phyloP scores from a whole-genome alignment of 2,329 filamentous ascomycete genomes.

The Chrysoporthe puriensis region DNA sequence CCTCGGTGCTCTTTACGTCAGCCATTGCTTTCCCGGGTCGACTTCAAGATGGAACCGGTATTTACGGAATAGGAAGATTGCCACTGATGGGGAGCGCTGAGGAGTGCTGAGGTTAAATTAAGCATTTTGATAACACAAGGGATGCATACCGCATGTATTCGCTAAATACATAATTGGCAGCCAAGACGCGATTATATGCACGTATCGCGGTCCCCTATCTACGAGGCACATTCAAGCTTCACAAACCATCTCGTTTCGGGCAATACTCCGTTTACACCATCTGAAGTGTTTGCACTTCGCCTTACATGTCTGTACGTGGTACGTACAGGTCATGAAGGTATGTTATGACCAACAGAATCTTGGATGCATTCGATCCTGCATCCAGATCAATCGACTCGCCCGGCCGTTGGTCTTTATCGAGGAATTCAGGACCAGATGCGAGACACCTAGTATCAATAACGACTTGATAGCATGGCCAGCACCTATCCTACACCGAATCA shows the following conservation, averaged over 20 bases:
- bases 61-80: not conserved
- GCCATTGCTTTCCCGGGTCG: not conserved
- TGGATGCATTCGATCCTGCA: no score
- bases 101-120: not conserved
- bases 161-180: not conserved
- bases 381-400: no score
- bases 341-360: no score
- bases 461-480: no score
- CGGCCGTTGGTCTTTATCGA: no score
- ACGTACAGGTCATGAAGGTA: no score
- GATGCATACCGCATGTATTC: not conserved
- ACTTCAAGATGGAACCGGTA: not conserved
- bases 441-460: no score
- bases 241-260: not conserved
- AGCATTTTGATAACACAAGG: not conserved
- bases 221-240: not conserved
- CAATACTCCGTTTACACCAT: not conserved
- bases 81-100: not conserved
- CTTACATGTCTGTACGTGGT: no score
- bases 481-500: no score
- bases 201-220: not conserved
- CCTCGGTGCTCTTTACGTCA: slow-evolving; percentile 3
- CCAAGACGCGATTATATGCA: not conserved
- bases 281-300: no score
- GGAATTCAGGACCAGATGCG: no score